A percentile compares a stretch with the other conserved stretches of the same genome.
Evolutionary conservation across 2,329 filamentous ascomycete genomes (phyloP).

Genomic region (Pseudogymnoascus destructans): DNA sequence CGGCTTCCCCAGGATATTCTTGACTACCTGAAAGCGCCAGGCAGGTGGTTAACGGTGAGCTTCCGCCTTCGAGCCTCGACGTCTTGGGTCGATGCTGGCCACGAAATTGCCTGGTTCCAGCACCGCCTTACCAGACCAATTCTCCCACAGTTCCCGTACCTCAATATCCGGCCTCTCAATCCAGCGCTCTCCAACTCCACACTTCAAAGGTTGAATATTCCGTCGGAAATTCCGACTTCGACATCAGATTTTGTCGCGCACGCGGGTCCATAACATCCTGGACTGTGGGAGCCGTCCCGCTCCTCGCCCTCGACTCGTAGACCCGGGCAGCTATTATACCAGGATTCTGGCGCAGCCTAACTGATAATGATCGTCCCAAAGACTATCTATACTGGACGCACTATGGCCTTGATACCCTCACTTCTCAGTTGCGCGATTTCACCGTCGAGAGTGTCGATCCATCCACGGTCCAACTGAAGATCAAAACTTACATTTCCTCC

Average conservation of each 20-base stretch:
- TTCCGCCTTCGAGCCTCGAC: slow-evolving; percentile 32
- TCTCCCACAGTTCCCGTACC: neutral
- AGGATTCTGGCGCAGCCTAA: slow-evolving; percentile 49
- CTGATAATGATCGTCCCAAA: slow-evolving; percentile 47
- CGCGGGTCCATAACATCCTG: slow-evolving; percentile 33
- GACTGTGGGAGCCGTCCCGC: slow-evolving; percentile 26
- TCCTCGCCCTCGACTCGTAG: slow-evolving; percentile 29
- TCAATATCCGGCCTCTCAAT: slow-evolving; percentile 15
- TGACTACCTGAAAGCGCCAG: slow-evolving; percentile 15
- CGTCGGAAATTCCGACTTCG: slow-evolving; percentile 27
- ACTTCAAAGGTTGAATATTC: slow-evolving; percentile 20
- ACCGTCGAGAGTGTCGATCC: slow-evolving; percentile 23
- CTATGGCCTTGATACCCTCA: slow-evolving; percentile 35
- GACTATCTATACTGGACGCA: slow-evolving; percentile 45
- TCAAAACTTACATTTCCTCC: slow-evolving; percentile 43
- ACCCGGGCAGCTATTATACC: slow-evolving; percentile 31
- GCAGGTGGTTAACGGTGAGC: slow-evolving; percentile 35
- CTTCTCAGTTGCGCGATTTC: slow-evolving; percentile 34
- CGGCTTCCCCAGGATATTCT: slow-evolving; percentile 24
- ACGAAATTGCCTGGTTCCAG: slow-evolving; percentile 40
- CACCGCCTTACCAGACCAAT: neutral
- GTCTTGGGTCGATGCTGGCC: slow-evolving; percentile 38
- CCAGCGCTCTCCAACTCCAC: slow-evolving; percentile 9
- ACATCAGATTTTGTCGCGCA: slow-evolving; percentile 33
- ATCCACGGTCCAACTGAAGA: slow-evolving; percentile 27